Conservation (phyloP, 768 basidiomycete genomes). For the Lactifluus echinatus region DNA sequence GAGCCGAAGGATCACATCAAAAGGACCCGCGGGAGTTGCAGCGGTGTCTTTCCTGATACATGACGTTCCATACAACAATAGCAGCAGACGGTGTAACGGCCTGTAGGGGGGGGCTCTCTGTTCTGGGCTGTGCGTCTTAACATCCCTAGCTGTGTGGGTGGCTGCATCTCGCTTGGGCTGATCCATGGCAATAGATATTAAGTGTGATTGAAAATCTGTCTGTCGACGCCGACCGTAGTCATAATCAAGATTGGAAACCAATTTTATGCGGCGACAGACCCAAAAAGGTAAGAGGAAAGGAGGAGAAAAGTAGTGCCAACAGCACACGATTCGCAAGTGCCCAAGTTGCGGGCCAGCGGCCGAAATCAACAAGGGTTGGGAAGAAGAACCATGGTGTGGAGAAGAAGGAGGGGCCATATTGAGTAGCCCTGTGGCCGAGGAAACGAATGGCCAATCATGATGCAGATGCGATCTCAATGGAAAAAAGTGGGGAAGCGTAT, state of each 20-base stretch:
- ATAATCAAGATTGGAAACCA: background rate
- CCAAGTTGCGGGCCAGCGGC: background rate
- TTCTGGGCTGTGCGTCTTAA: background rate
- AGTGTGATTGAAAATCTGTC: background rate
- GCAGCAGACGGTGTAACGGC: background rate
- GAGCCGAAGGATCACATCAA: background rate
- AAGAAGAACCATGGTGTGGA: background rate
- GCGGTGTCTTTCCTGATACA: background rate
- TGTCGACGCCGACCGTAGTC: background rate
- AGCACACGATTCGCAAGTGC: background rate
- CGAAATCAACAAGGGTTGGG: background rate
- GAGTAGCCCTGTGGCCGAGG: background rate
- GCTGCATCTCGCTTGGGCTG: background rate
- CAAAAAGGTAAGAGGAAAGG: background rate
- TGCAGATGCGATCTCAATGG: background rate
- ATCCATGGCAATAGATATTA: background rate
- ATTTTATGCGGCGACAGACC: background rate
- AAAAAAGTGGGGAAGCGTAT: background rate
- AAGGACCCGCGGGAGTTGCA: background rate
- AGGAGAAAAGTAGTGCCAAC: too few species aligned
- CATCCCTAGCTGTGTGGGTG: background rate
- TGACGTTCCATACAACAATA: background rate
- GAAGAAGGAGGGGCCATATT: background rate
- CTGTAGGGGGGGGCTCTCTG: background rate
- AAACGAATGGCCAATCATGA: background rate